Evolutionary conservation across 2,329 filamentous ascomycete genomes (phyloP).

Genomic region (Stachybotrys chlorohalonatus): DNA sequence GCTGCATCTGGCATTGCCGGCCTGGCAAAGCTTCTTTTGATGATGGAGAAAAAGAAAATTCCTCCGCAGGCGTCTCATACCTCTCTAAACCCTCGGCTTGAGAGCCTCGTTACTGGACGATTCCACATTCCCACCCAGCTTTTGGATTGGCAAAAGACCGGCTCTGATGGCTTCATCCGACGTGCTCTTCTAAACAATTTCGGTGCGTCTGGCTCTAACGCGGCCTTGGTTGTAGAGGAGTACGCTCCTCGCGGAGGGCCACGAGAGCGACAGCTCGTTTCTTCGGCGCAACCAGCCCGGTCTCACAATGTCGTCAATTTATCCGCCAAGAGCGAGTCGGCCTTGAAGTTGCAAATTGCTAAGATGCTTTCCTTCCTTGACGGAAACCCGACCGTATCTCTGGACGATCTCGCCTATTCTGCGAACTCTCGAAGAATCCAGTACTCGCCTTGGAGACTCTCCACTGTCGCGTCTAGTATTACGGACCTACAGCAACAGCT

Average conservation of each 20-base stretch:
- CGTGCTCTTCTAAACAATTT: conserved; percentile 24
- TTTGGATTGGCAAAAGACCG: not conserved
- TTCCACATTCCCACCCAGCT: not conserved
- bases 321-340: not conserved
- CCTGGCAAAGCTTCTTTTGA: conserved; percentile 14
- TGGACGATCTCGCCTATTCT: conserved; percentile 12
- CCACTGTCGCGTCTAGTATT: conserved; percentile 3
- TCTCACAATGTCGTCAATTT: not conserved
- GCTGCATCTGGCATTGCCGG: conserved; percentile 15
- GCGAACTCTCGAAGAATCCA: conserved; percentile 9
- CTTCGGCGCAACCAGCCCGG: not conserved
- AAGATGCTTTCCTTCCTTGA: not conserved
- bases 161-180: conserved; percentile 2
- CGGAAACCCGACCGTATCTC: conserved; percentile 1
- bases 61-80: conserved; percentile 12
- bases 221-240: conserved; percentile 12
- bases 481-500: conserved; percentile 1
- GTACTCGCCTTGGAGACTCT: conserved; percentile 6
- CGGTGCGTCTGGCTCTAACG: conserved; percentile 18
- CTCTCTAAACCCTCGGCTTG: conserved; percentile 16
- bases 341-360: not conserved
- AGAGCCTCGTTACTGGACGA: not conserved
- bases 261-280: not conserved
- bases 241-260: not conserved
- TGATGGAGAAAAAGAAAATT: conserved; percentile 12